These are phyloP conservation scores for Bauhinia variegata DNA, from an alignment of 306 rosid genomes.

Conservation along the genomic window DNA sequence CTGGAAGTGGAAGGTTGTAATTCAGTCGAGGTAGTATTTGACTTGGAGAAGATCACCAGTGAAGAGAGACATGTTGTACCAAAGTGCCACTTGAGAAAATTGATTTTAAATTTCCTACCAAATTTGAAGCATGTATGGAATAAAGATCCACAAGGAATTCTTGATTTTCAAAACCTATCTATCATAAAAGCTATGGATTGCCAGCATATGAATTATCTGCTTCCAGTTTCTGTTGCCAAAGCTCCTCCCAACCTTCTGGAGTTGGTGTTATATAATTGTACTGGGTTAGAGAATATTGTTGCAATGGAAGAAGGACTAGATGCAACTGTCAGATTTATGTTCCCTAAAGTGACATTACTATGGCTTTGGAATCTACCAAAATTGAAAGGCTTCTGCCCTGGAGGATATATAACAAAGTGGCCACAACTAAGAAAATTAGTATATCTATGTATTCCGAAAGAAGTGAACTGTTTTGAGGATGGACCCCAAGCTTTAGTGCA, in stretches of 20 bases:
- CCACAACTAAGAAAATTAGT: background rate
- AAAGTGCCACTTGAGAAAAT: background rate
- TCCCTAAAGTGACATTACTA: constrained; percentile 8
- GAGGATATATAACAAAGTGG: constrained; percentile 22
- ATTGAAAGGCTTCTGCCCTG: constrained; percentile 19
- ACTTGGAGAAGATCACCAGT: background rate
- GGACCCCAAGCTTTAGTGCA: no score
- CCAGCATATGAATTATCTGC: background rate
- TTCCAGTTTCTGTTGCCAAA: constrained; percentile 26
- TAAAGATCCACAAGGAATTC: background rate
- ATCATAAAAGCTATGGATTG: background rate
- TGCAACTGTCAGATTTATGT: background rate
- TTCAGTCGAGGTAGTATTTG: background rate
- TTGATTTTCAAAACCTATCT: constrained; percentile 14
- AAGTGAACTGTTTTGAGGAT: background rate
- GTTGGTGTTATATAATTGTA: constrained; percentile 3
- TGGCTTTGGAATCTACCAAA: background rate
- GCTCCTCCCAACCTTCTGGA: background rate
- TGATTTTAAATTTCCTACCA: constrained; percentile 6
- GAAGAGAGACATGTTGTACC: background rate
- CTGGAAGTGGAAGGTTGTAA: background rate
- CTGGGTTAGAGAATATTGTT: constrained; percentile 25
- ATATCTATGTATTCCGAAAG: background rate
- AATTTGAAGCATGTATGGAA: constrained; percentile 37
- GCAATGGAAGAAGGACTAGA: background rate